Evolutionary conservation across 163 green algal species (phyloP).

Genomic region (Volvox carteri): DNA sequence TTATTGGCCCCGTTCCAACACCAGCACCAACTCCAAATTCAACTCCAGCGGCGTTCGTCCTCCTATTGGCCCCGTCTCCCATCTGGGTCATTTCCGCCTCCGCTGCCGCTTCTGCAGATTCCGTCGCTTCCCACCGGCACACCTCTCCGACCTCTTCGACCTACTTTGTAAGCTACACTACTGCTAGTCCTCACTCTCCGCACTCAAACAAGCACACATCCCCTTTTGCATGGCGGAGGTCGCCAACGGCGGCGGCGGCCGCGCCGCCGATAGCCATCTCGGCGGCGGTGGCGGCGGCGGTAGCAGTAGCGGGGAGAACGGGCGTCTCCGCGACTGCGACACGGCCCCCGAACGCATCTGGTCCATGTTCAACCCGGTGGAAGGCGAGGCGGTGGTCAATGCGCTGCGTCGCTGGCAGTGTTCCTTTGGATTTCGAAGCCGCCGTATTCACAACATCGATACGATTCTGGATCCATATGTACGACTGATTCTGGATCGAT

Average conservation of each 20-base stretch:
- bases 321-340: conserved; percentile 19
- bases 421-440: conserved; percentile 41
- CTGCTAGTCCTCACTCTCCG: no score
- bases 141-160: no score
- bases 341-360: conserved; percentile 30
- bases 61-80: no score
- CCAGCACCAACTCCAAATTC: no score
- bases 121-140: no score
- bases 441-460: neutral
- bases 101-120: no score
- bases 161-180: no score
- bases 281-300: neutral
- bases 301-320: neutral
- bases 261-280: neutral
- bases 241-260: conserved; percentile 2
- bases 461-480: conserved; percentile 58
- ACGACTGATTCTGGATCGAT: conserved; percentile 57
- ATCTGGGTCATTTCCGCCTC: no score
- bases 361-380: conserved; percentile 53
- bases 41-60: no score
- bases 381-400: conserved; percentile 56
- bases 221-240: conserved; percentile 44
- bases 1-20: no score
- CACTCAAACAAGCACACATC: no score
- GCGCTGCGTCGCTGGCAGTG: conserved; percentile 57